phyloP scores from a whole-genome alignment of 768 basidiomycete species.

The Tephrocybe sp. region DNA sequence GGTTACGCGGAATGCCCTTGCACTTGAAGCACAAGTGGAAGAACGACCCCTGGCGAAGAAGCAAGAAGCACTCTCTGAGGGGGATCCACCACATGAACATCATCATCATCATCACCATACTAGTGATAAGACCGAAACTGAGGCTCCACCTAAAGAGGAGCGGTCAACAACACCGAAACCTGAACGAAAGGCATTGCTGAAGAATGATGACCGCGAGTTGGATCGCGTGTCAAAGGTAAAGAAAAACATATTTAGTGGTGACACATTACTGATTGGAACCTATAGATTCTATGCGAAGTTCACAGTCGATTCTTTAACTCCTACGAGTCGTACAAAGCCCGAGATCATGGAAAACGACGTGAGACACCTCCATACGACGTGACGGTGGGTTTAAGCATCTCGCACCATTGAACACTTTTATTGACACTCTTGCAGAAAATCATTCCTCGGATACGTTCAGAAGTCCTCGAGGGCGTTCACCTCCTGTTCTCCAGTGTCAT shows the following conservation, averaged over 20 bases:
- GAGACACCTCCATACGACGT: conserved; percentile 58
- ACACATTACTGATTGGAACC: neutral
- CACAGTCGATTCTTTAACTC: conserved; percentile 74
- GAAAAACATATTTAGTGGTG: conserved; percentile 18
- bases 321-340: conserved; percentile 46
- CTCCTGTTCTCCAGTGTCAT: conserved; percentile 95
- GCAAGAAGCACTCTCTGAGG: conserved; percentile 73
- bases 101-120: conserved; percentile 20
- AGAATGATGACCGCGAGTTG: conserved; percentile 85
- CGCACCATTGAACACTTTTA: conserved; percentile 4
- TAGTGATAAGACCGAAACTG: conserved; percentile 13
- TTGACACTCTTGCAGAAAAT: conserved; percentile 53
- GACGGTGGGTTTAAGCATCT: conserved; percentile 49
- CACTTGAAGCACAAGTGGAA: conserved; percentile 81
- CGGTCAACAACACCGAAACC: conserved; percentile 23
- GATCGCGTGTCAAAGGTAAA: conserved; percentile 71
- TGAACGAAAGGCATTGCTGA: conserved; percentile 74
- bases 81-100: conserved; percentile 26
- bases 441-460: conserved; percentile 75
- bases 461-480: conserved; percentile 75
- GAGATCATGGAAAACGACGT: conserved; percentile 25
- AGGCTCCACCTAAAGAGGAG: conserved; percentile 17
- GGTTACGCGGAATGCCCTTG: conserved; percentile 67
- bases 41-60: conserved; percentile 85
- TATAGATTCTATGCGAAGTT: conserved; percentile 77